Evolutionary conservation across 192 early-diverging fungal species (phyloP), one percentile per base, ranked within the genome.

Genomic region (Coemansia sp.): DNA sequence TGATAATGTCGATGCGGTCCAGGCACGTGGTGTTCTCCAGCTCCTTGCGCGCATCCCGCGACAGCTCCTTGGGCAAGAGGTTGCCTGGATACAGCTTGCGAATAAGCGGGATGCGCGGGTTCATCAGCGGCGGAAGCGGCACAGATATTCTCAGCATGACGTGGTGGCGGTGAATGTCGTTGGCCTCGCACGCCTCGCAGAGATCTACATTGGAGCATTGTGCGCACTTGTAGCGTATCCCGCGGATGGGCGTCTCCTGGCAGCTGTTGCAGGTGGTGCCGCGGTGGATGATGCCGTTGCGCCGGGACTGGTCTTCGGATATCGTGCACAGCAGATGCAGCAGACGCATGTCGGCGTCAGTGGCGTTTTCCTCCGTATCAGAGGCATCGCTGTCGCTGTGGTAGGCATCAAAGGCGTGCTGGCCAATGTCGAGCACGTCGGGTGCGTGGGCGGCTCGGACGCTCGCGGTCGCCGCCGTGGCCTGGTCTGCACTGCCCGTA

Each of bases 231-330:
- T 89, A 97, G 2, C 97, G 87, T 18, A 87, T 70, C 6, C 97
- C 97, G 22, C 92, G 86, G 55, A 98, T 90, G 1, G 97, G 97
- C 23, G 88, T 83, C 24, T 85, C 83, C 18, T 83, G 83, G 67
- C 97, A 98, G 71, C 88, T 86, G 73, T 95, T 92, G 76, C 97
- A 98, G 24, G 91, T 89, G n/a, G 93, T 92, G 12, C 93, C 92
- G 28, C 92, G 83, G 59, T 88, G 86, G 23, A 91, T 72, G 28
- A 74, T 82, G 10, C 68, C 80, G 54, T 84, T 84, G 66, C 65
- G 31, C 14, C 85, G 79, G 9, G 92, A 83, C 63, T 95, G 91
- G 62, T 95, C 90, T 56, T 95, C 91, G 1, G 92, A 86, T 42
- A 97, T 92, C 4, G 91, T 83, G 60, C 90, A 87, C 12, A 98